Conservation (phyloP, 2,329 filamentous ascomycete genomes). For the Chaetomium sp. region DNA sequence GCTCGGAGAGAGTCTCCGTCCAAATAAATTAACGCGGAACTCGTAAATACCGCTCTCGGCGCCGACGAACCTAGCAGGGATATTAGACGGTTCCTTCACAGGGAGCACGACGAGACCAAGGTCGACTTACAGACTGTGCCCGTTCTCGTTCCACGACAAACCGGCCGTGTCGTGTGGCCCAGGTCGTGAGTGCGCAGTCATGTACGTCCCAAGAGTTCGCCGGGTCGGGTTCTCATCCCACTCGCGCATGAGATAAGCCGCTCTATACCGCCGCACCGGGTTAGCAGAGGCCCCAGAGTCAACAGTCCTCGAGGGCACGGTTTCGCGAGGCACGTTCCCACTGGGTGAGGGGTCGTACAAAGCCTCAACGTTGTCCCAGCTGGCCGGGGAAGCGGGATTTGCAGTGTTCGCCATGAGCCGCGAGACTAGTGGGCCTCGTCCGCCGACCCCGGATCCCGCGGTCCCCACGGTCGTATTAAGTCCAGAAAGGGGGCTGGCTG, state of each 20-base stretch:
- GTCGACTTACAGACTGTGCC: slow-evolving; percentile 56
- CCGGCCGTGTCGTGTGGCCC: slow-evolving; percentile 62
- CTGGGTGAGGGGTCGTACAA: slow-evolving; percentile 43
- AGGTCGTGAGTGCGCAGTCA: slow-evolving; percentile 38
- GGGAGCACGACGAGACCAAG: background rate
- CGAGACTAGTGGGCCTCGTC: slow-evolving; percentile 28
- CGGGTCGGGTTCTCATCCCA: slow-evolving; percentile 38
- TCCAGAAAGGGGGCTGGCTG: slow-evolving; percentile 27
- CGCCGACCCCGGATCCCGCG: slow-evolving; percentile 24
- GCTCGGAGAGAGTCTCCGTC: slow-evolving; percentile 61
- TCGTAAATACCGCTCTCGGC: slow-evolving; percentile 77
- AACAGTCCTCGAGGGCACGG: slow-evolving; percentile 7
- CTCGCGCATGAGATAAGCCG: slow-evolving; percentile 36
- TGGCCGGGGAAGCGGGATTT: slow-evolving; percentile 29
- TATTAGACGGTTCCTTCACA: slow-evolving; percentile 3
- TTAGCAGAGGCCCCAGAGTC: slow-evolving; percentile 20
- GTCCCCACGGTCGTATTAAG: slow-evolving; percentile 7
- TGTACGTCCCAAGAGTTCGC: slow-evolving; percentile 33
- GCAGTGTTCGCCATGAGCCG: slow-evolving; percentile 29
- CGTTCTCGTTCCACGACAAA: slow-evolving; percentile 64
- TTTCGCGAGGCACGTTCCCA: slow-evolving; percentile 9
- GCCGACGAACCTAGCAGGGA: slow-evolving; percentile 57
- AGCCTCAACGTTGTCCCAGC: slow-evolving; percentile 49
- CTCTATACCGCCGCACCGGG: slow-evolving; percentile 29
- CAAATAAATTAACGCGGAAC: slow-evolving; percentile 65